Evolutionary conservation across 805 yeast genomes (phyloP), one percentile per base, ranked within the genome.

Genomic region (Saccharomycopsis sp.): DNA sequence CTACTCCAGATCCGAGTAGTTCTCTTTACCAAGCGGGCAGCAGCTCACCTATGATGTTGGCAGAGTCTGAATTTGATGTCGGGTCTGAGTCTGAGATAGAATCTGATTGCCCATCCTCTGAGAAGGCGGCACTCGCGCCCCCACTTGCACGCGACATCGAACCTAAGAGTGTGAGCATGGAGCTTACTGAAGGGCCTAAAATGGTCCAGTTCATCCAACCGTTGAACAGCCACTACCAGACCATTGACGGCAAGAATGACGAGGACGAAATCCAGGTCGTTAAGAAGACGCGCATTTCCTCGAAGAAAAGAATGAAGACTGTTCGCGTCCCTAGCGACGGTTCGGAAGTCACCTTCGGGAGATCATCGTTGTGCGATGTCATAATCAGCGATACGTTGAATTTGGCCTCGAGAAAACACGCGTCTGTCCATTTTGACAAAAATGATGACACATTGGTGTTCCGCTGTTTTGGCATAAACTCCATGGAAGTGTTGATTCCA

Each of bases 381-480:
- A 39, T 40, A 19, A 21, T 46, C 16, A 25, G 41, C 12, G 48
- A 46, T 30, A 21, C 34, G 15, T 32, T 26, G 13, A 46, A 46
- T 20, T 43, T 46, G 40, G 40, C 49, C 7, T 37, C 42, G 4
- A 30, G 49, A n/a, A 42, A 46, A 19, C 49, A 46, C 36, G 49
- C 49, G 19, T 19, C 47, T 8, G 47, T 41, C 9, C 36, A 30
- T 16, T 46, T 25, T 17, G 44, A 39, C 27, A 21, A n/a, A 10
- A 26, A 12, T 15, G 19, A 54, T 8, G 50, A 57, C 12, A 10
- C 42, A 18, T 52, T 73, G 32, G 53, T 52, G 7, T 50, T 75
- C 41, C 59, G 60, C 30, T 75, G 80, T 52, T 45, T 65, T 46
- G 80, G 81, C 1, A 61, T 63, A 50, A 75, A 75, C 52, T 80